Evolutionary conservation across 2,329 filamentous ascomycete genomes (phyloP).

Genomic region (Curvularia verruculosa): DNA sequence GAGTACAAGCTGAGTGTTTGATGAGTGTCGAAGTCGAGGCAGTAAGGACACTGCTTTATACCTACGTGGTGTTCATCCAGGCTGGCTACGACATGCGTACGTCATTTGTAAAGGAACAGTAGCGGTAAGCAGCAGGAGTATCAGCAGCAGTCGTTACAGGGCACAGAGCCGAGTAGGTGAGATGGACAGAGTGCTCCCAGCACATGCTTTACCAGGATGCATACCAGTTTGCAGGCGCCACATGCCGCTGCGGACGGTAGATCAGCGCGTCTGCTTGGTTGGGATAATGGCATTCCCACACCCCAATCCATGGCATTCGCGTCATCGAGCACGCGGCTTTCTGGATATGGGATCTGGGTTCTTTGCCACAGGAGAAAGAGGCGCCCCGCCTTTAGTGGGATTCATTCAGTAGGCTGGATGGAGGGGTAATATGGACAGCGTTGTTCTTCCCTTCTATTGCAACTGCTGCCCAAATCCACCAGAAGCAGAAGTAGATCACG

Average conservation of each 20-base stretch:
- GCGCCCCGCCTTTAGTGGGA: background rate
- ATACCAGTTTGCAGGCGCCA: conserved; percentile 26
- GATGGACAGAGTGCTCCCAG: background rate
- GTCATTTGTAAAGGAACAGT: conserved; percentile 27
- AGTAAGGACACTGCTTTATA: conserved; percentile 30
- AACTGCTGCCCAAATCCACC: background rate
- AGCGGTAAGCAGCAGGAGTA: conserved; percentile 10
- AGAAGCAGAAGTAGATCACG: background rate
- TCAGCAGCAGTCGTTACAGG: background rate
- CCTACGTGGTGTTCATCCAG: background rate
- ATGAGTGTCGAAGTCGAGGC: conserved; percentile 23
- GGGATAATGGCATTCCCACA: conserved; percentile 29
- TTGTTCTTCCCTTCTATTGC: background rate
- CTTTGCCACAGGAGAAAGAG: background rate
- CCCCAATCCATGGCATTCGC: conserved; percentile 31
- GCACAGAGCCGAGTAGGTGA: conserved; percentile 13
- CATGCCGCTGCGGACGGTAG: conserved; percentile 30
- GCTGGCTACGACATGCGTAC: conserved; percentile 27
- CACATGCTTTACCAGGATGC: conserved; percentile 18
- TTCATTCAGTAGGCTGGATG: background rate
- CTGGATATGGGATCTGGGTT: conserved; percentile 18
- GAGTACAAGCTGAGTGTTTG: conserved; percentile 25
- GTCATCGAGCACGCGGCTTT: conserved; percentile 25
- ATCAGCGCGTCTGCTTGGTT: conserved; percentile 19
- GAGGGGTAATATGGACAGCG: background rate